Evolutionary conservation across 441 rosid genomes (phyloP).

Genomic region (Codiaeum variegatum): DNA sequence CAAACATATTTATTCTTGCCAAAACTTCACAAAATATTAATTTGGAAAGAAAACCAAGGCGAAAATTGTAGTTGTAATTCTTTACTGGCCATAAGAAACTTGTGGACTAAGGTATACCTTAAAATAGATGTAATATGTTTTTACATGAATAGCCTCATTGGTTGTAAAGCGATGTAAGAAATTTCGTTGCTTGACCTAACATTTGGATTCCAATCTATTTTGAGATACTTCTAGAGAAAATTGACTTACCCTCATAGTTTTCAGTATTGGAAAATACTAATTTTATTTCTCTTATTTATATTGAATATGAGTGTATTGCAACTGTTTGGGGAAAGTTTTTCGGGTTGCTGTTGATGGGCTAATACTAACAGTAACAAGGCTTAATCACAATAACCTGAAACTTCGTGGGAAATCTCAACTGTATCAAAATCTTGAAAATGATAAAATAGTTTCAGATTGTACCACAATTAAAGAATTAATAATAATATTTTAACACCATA

Average conservation of each 20-base stretch:
- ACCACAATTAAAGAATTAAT: too few relatives aligned
- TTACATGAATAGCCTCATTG: background rate
- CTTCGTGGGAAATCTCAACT: too few relatives aligned
- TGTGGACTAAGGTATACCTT: background rate
- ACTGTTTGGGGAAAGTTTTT: too few relatives aligned
- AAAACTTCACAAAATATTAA: too few relatives aligned
- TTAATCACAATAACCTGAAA: too few relatives aligned
- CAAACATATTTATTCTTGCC: background rate
- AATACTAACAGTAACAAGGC: too few relatives aligned
- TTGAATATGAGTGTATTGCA: background rate
- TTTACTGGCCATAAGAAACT: background rate
- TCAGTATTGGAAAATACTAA: background rate
- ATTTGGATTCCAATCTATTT: background rate
- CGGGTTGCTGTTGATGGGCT: background rate
- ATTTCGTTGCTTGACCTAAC: background rate
- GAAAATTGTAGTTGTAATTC: background rate
- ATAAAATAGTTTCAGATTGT: too few relatives aligned
- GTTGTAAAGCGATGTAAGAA: background rate
- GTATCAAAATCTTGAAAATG: too few relatives aligned
- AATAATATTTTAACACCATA: too few relatives aligned
- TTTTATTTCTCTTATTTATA: background rate
- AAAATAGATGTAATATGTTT: background rate
- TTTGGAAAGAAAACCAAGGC: background rate
- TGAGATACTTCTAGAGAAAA: background rate
- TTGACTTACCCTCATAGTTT: too few relatives aligned